Percentiles rank a stretch among this genome's conserved stretches.
Conservation (phyloP, 108 stramenopile genomes). For the Skeletonema tropicum region DNA sequence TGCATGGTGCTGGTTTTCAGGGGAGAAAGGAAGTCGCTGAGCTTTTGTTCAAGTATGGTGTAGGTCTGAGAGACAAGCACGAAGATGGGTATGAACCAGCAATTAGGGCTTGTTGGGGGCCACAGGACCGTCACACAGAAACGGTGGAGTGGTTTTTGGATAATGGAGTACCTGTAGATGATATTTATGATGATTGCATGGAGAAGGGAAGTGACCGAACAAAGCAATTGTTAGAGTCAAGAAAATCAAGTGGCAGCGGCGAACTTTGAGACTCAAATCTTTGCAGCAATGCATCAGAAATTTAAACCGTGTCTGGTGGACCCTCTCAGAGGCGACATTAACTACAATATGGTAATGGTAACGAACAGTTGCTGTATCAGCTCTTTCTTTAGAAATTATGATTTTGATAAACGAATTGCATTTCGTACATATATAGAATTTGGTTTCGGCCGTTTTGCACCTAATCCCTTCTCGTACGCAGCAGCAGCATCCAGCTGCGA, state of each 20-base stretch:
- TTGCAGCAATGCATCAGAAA: too few relatives aligned
- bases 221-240: constrained; percentile 8
- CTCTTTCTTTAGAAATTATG: background rate
- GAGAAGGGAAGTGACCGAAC: constrained; percentile 27
- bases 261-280: background rate
- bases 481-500: constrained; percentile 50
- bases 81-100: constrained; percentile 40
- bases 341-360: too few relatives aligned
- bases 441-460: constrained; percentile 44
- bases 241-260: background rate
- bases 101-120: constrained; percentile 51
- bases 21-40: constrained; percentile 32
- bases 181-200: constrained; percentile 40
- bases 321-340: too few relatives aligned
- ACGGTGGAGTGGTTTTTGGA: constrained; percentile 40
- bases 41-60: constrained; percentile 33
- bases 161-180: constrained; percentile 47
- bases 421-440: constrained; percentile 60
- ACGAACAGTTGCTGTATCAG: too few relatives aligned
- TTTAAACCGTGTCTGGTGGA: too few relatives aligned
- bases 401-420: constrained; percentile 38
- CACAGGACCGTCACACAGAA: constrained; percentile 43
- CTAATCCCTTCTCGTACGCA: constrained; percentile 46
- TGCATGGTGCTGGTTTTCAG: constrained; percentile 48
- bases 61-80: constrained; percentile 34